Evolutionary conservation across 1,284 basidiomycete genomes (phyloP), one percentile per base, ranked within the genome.

Genomic region (Cutaneotrichosporon sp.): DNA sequence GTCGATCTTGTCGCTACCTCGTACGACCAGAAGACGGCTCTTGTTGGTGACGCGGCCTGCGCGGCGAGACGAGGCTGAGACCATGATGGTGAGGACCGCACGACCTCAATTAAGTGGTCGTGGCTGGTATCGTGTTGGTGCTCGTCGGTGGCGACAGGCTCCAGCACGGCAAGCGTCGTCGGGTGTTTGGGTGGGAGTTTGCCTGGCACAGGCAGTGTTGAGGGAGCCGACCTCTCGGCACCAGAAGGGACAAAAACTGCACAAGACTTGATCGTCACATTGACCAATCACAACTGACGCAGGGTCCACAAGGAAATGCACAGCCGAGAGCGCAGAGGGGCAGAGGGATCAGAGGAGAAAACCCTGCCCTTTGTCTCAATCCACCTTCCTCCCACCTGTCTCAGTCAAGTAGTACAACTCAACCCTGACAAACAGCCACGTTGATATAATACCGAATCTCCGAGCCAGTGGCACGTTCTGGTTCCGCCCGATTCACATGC

Each of bases 11-110:
- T 92, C 90, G 59, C 88, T 87, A 76, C 92, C 91, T 82, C 90
- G 86, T 79, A 87, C 84, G 83, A 93, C 88, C 83, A 88, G 88
- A 75, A 93, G 88, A 69, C 89, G 88, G 73, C 89, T 91, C 85
- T 92, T 93, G 84, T 92, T 91, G 81, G 90, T 92, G 82, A 93
- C 89, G 79, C 91, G 67, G 34, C 75, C 76, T 22, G 75, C 76
- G 32, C 77, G 66, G 55, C 77, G 65, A n/a, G 74, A 74, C 46
- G 77, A 75, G 66, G 75, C 74, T 57, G 74, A 75, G 73, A 77
- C 58, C 66, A 67, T 67, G 62, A 38, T 61, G 60, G 32, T 49
- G 60, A 53, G 30, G 51, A 53, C 51, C 51, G 26, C 51, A 53
- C 51, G 51, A 53, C 51, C 51, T 53, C 51, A 53, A n/a, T 32